Conservation (phyloP, 768 basidiomycete genomes). For the Amanita muscaria region DNA sequence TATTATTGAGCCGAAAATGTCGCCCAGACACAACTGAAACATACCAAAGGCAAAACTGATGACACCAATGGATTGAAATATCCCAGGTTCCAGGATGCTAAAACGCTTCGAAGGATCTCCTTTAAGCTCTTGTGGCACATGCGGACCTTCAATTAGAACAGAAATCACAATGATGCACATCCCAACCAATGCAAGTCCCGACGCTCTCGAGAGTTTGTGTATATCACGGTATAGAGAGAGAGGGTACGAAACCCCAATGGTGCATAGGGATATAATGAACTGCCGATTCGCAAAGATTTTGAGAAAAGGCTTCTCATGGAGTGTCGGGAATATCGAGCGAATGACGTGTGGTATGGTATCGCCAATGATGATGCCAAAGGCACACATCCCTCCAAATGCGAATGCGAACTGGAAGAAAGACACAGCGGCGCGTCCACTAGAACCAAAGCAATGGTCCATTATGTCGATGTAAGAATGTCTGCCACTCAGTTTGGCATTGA, state of each 20-base stretch:
- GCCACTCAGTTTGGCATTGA: slow-evolving; percentile 94
- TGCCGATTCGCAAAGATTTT: slow-evolving; percentile 75
- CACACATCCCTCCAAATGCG: slow-evolving; percentile 98
- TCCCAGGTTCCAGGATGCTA: slow-evolving; percentile 66
- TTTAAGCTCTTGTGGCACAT: slow-evolving; percentile 62
- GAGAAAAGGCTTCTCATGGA: slow-evolving; percentile 61
- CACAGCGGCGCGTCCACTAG: slow-evolving; percentile 84
- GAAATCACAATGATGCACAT: slow-evolving; percentile 91
- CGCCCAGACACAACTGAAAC: no score
- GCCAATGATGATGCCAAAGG: slow-evolving; percentile 96
- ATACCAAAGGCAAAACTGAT: slow-evolving; percentile 86
- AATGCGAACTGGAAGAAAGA: slow-evolving; percentile 98
- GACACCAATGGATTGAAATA: slow-evolving; percentile 95
- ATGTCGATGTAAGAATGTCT: slow-evolving; percentile 88
- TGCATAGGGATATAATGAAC: slow-evolving; percentile 84
- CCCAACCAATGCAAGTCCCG: slow-evolving; percentile 81
- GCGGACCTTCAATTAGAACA: slow-evolving; percentile 76
- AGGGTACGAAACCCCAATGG: slow-evolving; percentile 85
- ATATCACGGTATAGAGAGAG: slow-evolving; percentile 95
- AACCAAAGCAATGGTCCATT: slow-evolving; percentile 89
- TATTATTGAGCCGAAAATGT: no score
- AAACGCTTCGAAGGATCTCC: slow-evolving; percentile 71
- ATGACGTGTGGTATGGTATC: slow-evolving; percentile 96
- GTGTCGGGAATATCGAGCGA: slow-evolving; percentile 70
- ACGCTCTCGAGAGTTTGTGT: slow-evolving; percentile 91